These are phyloP conservation scores for Penicillium verhagenii DNA, from an alignment of 495 filamentous ascomycete genomes.

Conservation along the genomic window DNA sequence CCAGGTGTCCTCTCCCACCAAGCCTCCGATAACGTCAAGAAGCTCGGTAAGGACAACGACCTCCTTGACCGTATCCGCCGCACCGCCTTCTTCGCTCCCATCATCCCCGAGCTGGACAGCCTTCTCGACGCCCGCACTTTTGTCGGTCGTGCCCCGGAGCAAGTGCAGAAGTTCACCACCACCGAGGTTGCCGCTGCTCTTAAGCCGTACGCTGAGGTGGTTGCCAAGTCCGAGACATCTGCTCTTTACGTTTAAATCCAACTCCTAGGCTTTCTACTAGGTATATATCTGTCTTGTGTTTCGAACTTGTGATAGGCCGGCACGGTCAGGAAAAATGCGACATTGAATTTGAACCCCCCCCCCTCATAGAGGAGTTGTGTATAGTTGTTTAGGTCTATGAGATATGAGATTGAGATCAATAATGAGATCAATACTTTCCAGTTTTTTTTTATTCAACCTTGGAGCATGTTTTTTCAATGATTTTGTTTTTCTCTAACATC, in stretches of 20 bases:
- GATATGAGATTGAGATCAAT: constrained; percentile 20
- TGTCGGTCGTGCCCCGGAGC: constrained; percentile 61
- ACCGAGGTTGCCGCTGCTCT: constrained; percentile 53
- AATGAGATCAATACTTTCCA: constrained; percentile 16
- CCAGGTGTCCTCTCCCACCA: constrained; percentile 79
- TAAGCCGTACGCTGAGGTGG: constrained; percentile 44
- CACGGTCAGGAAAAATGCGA: not conserved
- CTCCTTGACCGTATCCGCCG: constrained; percentile 76
- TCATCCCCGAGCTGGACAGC: constrained; percentile 69
- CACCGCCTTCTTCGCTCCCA: constrained; percentile 77
- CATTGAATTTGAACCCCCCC: not conserved
- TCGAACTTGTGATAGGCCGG: not conserved
- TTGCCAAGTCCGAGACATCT: constrained; percentile 47
- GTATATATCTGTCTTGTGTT: not conserved
- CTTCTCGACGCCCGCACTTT: constrained; percentile 69
- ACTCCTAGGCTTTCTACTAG: not conserved
- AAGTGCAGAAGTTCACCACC: constrained; percentile 57
- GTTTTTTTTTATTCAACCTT: too few species aligned
- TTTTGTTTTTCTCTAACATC: too few species aligned
- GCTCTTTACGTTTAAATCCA: constrained; percentile 52
- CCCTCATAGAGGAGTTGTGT: constrained; percentile 9
- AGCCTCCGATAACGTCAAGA: constrained; percentile 77
- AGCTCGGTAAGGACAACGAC: constrained; percentile 76
- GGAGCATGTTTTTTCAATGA: too few species aligned
- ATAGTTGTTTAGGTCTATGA: constrained; percentile 12